Conservation (phyloP, 2,329 filamentous ascomycete species). For the Aspergillus pseudoglaucus region DNA sequence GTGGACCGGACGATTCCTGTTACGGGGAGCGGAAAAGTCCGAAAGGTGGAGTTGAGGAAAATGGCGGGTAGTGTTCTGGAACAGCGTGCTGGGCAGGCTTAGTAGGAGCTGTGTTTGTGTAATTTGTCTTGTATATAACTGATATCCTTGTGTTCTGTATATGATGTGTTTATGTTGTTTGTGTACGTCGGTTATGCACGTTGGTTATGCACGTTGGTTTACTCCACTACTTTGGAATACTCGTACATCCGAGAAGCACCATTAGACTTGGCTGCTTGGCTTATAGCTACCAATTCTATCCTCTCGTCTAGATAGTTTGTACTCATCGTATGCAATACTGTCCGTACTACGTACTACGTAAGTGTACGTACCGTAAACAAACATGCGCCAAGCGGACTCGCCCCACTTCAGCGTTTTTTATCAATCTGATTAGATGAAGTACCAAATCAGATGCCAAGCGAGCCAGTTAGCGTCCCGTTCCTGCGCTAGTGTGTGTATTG, state of each 20-base stretch:
- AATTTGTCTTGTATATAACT: not conserved
- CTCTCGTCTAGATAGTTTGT: too few relatives aligned
- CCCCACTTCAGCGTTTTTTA: not conserved
- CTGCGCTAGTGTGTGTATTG: not conserved
- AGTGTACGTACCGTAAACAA: slow-evolving; percentile 1
- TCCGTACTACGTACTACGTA: not conserved
- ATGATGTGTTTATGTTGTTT: too few relatives aligned
- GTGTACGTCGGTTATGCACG: too few relatives aligned
- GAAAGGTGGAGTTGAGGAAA: slow-evolving; percentile 53
- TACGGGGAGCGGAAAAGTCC: slow-evolving; percentile 67
- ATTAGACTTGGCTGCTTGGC: too few relatives aligned
- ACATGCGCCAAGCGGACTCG: not conserved
- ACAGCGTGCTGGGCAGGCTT: slow-evolving; percentile 21
- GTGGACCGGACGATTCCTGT: slow-evolving; percentile 51
- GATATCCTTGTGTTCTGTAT: not conserved
- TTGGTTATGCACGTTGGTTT: too few relatives aligned
- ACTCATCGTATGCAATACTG: too few relatives aligned
- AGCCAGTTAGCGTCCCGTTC: not conserved
- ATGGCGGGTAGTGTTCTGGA: slow-evolving; percentile 35
- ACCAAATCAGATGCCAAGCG: slow-evolving; percentile 22
- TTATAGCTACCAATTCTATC: too few relatives aligned
- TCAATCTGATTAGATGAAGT: slow-evolving; percentile 22
- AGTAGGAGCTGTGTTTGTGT: not conserved
- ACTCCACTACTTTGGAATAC: too few relatives aligned
- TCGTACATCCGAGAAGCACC: too few relatives aligned